These are phyloP conservation scores for Hanseniaspora uvarum DNA, from an alignment of 1,139 yeast species.

Conservation along the genomic window DNA sequence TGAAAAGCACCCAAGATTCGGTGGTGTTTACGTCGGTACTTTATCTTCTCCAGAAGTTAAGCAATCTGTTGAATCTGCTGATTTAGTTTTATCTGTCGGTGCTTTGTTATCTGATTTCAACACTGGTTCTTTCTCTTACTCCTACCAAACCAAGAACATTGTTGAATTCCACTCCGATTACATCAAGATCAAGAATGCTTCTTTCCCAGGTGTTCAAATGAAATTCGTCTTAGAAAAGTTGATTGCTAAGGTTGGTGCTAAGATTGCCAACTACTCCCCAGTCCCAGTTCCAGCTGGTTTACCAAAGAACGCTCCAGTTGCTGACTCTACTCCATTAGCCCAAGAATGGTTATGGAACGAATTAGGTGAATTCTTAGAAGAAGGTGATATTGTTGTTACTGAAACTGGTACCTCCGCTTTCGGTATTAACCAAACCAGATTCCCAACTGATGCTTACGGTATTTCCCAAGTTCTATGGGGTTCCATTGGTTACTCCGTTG, in stretches of 20 bases:
- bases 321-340: conserved; percentile 38
- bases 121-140: conserved; percentile 80
- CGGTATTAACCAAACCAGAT: conserved; percentile 69
- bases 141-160: conserved; percentile 66
- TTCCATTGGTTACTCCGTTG: conserved; percentile 79
- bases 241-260: conserved; percentile 34
- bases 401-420: conserved; percentile 89
- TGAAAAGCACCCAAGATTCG: conserved; percentile 65
- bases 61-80: conserved; percentile 66
- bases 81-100: conserved; percentile 68
- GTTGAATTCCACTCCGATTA: conserved; percentile 86
- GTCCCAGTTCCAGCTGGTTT: conserved; percentile 39
- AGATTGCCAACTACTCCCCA: conserved; percentile 36
- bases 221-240: conserved; percentile 51
- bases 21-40: conserved; percentile 80
- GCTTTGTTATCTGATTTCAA: conserved; percentile 79
- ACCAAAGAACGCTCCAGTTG: conserved; percentile 29
- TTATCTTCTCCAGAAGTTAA: conserved; percentile 67
- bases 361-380: conserved; percentile 61
- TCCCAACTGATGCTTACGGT: conserved; percentile 64
- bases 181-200: conserved; percentile 65
- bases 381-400: conserved; percentile 70
- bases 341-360: conserved; percentile 81
- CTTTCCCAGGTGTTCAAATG: conserved; percentile 72
- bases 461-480: conserved; percentile 89